Conservation (phyloP, 371 early-diverging fungal genomes). For the Mucor sp. region DNA sequence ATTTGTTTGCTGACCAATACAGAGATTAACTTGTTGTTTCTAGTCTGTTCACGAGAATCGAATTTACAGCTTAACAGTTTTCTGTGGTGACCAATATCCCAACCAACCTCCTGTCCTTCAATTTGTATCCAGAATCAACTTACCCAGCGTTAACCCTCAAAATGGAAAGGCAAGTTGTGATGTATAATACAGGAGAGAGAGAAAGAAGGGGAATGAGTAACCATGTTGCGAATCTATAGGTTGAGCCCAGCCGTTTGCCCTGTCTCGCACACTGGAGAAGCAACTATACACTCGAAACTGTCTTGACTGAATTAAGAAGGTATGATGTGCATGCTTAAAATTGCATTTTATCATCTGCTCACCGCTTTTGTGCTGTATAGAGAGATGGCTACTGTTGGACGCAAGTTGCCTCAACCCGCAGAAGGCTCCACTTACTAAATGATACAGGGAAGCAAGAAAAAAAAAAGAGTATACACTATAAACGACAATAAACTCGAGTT, state of each 20-base stretch:
- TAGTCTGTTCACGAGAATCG: slow-evolving; percentile 94
- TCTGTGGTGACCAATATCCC: slow-evolving; percentile 89
- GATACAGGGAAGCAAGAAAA: not conserved
- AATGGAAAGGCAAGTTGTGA: slow-evolving; percentile 67
- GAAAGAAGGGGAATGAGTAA: not conserved
- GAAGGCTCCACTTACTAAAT: slow-evolving; percentile 75
- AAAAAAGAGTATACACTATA: not conserved
- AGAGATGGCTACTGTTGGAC: slow-evolving; percentile 83
- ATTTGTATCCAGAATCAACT: slow-evolving; percentile 85
- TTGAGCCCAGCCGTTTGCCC: slow-evolving; percentile 65
- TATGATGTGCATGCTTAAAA: slow-evolving; percentile 30
- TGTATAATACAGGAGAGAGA: slow-evolving; percentile 1
- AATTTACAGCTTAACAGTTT: slow-evolving; percentile 85
- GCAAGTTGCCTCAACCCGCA: slow-evolving; percentile 88
- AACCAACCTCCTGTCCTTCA: slow-evolving; percentile 76
- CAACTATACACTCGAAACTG: slow-evolving; percentile 77
- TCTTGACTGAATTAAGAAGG: slow-evolving; percentile 84
- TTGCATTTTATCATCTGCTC: not conserved
- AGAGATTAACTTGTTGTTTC: not conserved
- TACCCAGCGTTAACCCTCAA: slow-evolving; percentile 85
- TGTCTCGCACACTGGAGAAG: slow-evolving; percentile 86
- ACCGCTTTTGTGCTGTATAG: slow-evolving; percentile 38
- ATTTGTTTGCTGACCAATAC: not conserved
- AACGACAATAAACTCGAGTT: not conserved
- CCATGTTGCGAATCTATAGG: slow-evolving; percentile 42